Conservation (phyloP, 192 early-diverging fungal genomes). For the Backusella tarrabulga region DNA sequence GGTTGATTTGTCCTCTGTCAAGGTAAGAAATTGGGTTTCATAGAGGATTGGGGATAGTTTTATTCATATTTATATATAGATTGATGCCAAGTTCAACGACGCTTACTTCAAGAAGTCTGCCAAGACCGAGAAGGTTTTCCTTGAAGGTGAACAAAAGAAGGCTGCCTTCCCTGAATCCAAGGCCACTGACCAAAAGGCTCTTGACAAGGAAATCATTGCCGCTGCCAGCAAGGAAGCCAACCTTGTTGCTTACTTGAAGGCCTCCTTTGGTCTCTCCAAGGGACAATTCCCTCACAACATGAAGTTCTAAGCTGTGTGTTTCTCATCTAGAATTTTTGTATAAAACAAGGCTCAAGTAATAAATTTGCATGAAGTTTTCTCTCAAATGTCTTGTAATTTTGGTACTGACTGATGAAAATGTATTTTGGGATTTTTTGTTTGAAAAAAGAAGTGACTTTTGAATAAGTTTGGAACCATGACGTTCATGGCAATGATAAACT, state of each 20-base stretch:
- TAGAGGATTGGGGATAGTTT: background rate
- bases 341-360: background rate
- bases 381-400: background rate
- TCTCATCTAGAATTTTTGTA: background rate
- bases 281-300: constrained; percentile 94
- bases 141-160: constrained; percentile 76
- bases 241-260: constrained; percentile 84
- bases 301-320: constrained; percentile 76
- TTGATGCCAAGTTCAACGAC: constrained; percentile 86
- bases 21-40: constrained; percentile 17
- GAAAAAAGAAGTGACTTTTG: too few relatives aligned
- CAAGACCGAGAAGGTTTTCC: constrained; percentile 74
- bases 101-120: constrained; percentile 82
- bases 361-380: too few relatives aligned
- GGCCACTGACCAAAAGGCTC: constrained; percentile 86
- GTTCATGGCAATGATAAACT: too few relatives aligned
- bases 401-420: background rate
- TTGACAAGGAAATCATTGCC: constrained; percentile 82
- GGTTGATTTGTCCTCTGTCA: constrained; percentile 80
- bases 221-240: constrained; percentile 83
- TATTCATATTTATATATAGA: background rate
- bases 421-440: background rate
- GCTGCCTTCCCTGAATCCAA: constrained; percentile 75
- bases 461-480: too few relatives aligned
- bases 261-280: constrained; percentile 90